phyloP scores from a whole-genome alignment of 2,329 filamentous ascomycete species.

The Epichloe coenophiala region DNA sequence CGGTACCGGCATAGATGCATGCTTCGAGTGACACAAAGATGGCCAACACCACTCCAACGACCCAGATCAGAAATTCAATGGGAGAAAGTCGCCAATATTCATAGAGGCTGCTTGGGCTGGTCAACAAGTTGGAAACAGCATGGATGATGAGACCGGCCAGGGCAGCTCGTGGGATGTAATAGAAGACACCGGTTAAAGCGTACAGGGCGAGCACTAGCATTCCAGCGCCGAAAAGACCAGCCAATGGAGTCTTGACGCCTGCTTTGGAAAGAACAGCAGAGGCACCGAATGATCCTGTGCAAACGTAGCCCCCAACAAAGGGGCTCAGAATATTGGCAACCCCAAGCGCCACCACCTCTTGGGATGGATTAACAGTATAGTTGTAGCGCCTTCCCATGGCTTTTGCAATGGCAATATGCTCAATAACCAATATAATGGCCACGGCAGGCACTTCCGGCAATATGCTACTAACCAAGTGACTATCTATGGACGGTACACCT shows the following conservation, averaged over 20 bases:
- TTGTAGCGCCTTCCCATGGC: slow-evolving; percentile 70
- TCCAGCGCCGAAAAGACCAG: slow-evolving; percentile 63
- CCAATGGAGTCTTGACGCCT: slow-evolving; percentile 66
- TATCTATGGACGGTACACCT: slow-evolving; percentile 42
- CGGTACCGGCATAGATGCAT: slow-evolving; percentile 35
- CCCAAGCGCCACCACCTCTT: slow-evolving; percentile 67
- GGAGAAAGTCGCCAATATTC: slow-evolving; percentile 69
- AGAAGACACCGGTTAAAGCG: slow-evolving; percentile 64
- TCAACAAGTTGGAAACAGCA: slow-evolving; percentile 64
- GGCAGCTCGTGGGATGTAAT: slow-evolving; percentile 61
- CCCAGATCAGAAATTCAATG: slow-evolving; percentile 61
- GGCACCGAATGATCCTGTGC: slow-evolving; percentile 39
- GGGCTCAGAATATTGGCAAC: slow-evolving; percentile 63
- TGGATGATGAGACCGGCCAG: slow-evolving; percentile 72
- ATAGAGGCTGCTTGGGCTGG: slow-evolving; percentile 59
- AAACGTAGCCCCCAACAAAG: slow-evolving; percentile 47
- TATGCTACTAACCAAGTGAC: slow-evolving; percentile 41
- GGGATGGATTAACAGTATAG: slow-evolving; percentile 66
- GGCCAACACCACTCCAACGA: slow-evolving; percentile 52
- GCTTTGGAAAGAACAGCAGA: slow-evolving; percentile 79
- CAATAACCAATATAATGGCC: slow-evolving; percentile 65
- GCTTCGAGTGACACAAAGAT: slow-evolving; percentile 36
- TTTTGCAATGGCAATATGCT: slow-evolving; percentile 75
- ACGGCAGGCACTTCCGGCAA: slow-evolving; percentile 53
- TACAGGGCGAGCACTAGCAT: slow-evolving; percentile 69